These are phyloP conservation scores for Salvia splendens DNA, from an alignment of 257 asterid genomes.

Conservation along the genomic window DNA sequence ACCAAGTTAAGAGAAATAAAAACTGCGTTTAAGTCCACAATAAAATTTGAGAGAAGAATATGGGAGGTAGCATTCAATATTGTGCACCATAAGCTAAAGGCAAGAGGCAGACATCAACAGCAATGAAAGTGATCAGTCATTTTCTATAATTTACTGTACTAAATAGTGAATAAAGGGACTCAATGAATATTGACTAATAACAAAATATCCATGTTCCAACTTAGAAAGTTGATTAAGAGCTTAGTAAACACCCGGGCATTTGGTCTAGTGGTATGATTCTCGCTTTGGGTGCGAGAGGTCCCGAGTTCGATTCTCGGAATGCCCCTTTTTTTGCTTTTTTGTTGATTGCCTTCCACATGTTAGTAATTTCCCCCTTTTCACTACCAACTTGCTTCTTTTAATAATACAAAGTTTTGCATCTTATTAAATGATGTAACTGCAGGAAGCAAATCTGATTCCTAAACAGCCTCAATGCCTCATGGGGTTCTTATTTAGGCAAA, in stretches of 20 bases:
- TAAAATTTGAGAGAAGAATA: too few relatives aligned
- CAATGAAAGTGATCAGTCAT: not conserved
- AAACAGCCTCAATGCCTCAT: not conserved
- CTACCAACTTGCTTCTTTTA: not conserved
- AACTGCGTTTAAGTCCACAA: not conserved
- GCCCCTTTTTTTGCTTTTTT: conserved; percentile 19
- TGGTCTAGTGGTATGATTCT: conserved; percentile 96
- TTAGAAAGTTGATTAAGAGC: not conserved
- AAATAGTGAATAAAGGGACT: not conserved
- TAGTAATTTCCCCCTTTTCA: too few relatives aligned
- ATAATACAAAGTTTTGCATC: not conserved
- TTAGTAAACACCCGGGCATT: conserved; percentile 50
- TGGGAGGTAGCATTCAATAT: not conserved
- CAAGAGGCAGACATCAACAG: not conserved
- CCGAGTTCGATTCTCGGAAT: conserved; percentile 83
- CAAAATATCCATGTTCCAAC: not conserved
- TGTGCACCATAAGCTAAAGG: conserved; percentile 12
- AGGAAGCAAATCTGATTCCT: not conserved
- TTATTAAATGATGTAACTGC: not conserved
- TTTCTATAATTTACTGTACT: not conserved
- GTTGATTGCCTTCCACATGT: too few relatives aligned
- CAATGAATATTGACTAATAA: not conserved
- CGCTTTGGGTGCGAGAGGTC: conserved; percentile 94
- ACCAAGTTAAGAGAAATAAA: not conserved
- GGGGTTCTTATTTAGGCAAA: not conserved